Evolutionary conservation across 2,329 filamentous ascomycete species (phyloP).

Genomic region (Venturia aucupariae): DNA sequence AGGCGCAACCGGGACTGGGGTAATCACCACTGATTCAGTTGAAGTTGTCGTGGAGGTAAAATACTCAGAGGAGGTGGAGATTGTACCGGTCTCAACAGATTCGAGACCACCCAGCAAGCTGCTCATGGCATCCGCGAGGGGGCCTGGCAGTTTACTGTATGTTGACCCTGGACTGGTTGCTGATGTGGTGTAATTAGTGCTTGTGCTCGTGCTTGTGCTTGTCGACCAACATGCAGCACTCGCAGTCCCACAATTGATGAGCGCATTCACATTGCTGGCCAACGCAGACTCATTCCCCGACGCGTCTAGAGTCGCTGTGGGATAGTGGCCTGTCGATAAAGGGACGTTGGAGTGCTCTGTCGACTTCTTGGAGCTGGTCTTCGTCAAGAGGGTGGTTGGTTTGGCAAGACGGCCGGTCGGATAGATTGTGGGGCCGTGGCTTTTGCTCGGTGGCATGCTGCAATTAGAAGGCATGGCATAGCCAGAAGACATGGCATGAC

Average conservation of each 20-base stretch:
- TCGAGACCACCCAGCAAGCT: neutral
- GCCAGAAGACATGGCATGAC: neutral
- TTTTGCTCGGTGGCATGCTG: neutral
- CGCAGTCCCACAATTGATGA: too few species aligned
- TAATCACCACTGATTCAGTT: neutral
- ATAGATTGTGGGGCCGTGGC: neutral
- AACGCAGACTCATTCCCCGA: too few species aligned
- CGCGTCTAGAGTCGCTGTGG: neutral
- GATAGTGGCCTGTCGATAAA: neutral
- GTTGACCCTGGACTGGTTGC: neutral
- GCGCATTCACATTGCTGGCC: too few species aligned
- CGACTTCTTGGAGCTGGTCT: neutral
- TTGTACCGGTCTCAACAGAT: neutral
- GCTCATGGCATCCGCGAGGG: neutral
- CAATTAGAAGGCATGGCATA: neutral
- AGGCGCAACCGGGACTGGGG: neutral
- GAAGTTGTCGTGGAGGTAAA: neutral
- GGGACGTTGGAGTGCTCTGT: neutral
- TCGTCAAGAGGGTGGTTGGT: neutral
- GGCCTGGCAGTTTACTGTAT: neutral
- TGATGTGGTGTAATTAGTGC: neutral
- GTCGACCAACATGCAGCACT: too few species aligned
- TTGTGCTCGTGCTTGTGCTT: too few species aligned
- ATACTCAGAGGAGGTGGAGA: neutral
- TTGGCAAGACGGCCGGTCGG: neutral